These are phyloP conservation scores for Fragilaria crotonensis DNA, from an alignment of 108 stramenopile species.

Conservation along the genomic window DNA sequence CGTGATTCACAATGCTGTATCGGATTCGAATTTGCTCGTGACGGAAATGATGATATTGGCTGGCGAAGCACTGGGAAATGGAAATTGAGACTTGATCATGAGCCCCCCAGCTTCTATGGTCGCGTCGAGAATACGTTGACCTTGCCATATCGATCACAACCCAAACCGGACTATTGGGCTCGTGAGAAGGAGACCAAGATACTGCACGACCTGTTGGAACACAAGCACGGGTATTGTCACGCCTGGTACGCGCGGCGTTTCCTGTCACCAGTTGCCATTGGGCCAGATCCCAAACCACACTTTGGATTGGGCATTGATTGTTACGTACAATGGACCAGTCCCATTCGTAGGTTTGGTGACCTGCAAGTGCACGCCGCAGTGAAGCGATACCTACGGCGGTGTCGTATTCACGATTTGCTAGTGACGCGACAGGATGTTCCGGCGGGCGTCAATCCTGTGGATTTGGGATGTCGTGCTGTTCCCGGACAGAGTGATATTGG, in stretches of 20 bases:
- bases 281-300: slow-evolving; percentile 40
- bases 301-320: slow-evolving; percentile 66
- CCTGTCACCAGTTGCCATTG: slow-evolving; percentile 48
- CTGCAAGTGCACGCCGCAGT: slow-evolving; percentile 54
- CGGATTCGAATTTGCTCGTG: slow-evolving; percentile 49
- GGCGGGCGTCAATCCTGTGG: slow-evolving; percentile 20
- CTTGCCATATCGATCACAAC: slow-evolving; percentile 59
- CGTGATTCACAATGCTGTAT: slow-evolving; percentile 12
- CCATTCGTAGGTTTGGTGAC: slow-evolving; percentile 62
- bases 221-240: slow-evolving; percentile 41
- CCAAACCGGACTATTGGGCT: slow-evolving; percentile 13
- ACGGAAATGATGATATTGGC: slow-evolving; percentile 85
- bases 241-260: slow-evolving; percentile 77
- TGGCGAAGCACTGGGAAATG: slow-evolving; percentile 76
- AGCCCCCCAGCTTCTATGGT: too few species aligned
- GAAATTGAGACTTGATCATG: slow-evolving; percentile 26
- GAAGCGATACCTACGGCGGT: slow-evolving; percentile 67
- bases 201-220: neutral
- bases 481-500: neutral
- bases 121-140: too few species aligned
- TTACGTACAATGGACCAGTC: slow-evolving; percentile 79
- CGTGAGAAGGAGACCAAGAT: neutral
- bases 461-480: slow-evolving; percentile 34
- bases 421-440: slow-evolving; percentile 35
- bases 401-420: slow-evolving; percentile 43